Evolutionary conservation across 2,329 filamentous ascomycete genomes (phyloP), one percentile per base, ranked within the genome.

Genomic region (Metarhizium guizhouense): DNA sequence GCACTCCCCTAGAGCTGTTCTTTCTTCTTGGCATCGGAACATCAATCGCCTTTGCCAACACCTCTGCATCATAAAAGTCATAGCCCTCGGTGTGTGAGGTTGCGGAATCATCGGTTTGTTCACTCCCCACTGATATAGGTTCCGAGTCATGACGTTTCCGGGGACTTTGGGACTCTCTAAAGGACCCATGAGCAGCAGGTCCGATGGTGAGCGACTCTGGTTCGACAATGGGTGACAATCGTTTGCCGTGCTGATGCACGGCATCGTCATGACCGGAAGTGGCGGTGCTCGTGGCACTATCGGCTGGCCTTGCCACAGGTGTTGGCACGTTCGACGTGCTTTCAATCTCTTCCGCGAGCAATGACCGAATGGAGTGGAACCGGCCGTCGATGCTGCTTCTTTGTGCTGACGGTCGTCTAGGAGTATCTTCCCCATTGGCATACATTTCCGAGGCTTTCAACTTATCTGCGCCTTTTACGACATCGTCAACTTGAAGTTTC

Each of bases 41-140:
- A 57, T 84, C 79, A 50, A 83, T 78, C 6, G 78, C 79, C 48
- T 72, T 72, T 51, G 70, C 69, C 55, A 79, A 67, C 32, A 73
- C 77, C n/a, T 82, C 81, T 32, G 82, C 70, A 61, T 82, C 83
- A 63, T 85, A 85, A 62, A 86, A 86, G 65, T 86, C 83, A 61
- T 86, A 85, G 0, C 83, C 83, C 60, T 85, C 82, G 1, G 77
- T 81, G 62, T 73, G 78, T 13, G 78, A 79, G n/a, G 70, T 61
- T 25, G 78, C 74, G 6, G 76, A 74, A 43, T 63, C 60, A 47
- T 72, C 74, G 61, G 76, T 81, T 45, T 75, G 74, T 36, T 78
- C 74, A 62, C 79, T 82, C 20, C 68, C 59, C n/a, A 75, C 70
- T 2, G 81, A 83, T 30, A 81, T 61, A 1, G 79, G 74, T 42